Conservation (phyloP, 1,284 basidiomycete genomes). For the Neotropicomus parvogracilis region DNA sequence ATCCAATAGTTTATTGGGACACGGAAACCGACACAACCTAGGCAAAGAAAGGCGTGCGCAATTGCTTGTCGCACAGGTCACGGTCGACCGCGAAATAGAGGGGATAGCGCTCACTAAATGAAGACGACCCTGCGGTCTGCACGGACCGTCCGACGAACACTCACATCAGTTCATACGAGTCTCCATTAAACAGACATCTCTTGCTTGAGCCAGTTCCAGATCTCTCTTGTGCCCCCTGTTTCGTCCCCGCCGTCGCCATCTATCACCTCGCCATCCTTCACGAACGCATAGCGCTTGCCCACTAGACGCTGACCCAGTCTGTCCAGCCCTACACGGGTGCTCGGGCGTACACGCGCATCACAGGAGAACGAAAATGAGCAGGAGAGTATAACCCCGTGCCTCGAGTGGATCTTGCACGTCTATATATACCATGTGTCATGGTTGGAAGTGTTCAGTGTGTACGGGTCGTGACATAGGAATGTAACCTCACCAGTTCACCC, state of each 20-base stretch:
- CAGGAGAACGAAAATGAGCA: constrained; percentile 40
- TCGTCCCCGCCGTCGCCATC: not conserved
- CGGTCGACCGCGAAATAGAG: too few species aligned
- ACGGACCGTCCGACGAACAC: too few species aligned
- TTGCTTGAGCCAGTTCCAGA: constrained; percentile 26
- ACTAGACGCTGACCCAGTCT: constrained; percentile 32
- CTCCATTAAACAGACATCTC: constrained; percentile 17
- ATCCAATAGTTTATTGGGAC: too few species aligned
- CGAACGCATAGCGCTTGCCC: constrained; percentile 49
- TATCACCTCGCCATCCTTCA: constrained; percentile 31
- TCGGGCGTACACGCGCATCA: constrained; percentile 7
- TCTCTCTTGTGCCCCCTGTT: constrained; percentile 1
- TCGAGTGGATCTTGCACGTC: constrained; percentile 37
- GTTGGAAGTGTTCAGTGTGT: not conserved
- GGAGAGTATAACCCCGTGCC: constrained; percentile 58
- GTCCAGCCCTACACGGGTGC: constrained; percentile 20
- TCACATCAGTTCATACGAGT: too few species aligned
- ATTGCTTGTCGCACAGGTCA: too few species aligned
- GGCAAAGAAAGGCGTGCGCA: too few species aligned
- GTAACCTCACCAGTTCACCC: constrained; percentile 54
- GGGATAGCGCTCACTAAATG: too few species aligned
- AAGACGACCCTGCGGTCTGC: too few species aligned
- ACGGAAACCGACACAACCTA: too few species aligned
- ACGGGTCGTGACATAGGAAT: not conserved
- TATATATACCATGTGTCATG: not conserved